Base-by-base conservation (phyloP, 2,329 filamentous ascomycete species). In the Fusarium sp. region DNA sequence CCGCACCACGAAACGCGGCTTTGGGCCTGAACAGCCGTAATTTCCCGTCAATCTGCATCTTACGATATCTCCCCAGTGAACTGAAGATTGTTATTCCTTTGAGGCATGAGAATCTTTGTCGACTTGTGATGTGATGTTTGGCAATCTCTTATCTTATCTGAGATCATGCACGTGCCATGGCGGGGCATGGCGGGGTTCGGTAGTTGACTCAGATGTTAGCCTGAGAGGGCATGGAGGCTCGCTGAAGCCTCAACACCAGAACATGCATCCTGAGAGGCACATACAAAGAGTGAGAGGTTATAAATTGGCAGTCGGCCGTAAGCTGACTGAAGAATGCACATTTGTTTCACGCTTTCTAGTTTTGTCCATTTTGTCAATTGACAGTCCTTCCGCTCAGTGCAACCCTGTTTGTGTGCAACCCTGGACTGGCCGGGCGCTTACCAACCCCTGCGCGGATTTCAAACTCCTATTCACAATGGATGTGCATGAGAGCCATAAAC, bases 1-100 rank as follows among this genome's bases (percentile, higher is more conserved):
- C 75, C 75, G 74, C 14, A 16, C 14, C 60, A 56, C 50, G 25
- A 38, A 16, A 52, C 33, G 20, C 29, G n/a, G 22, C 25, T 31
- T 16, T 42, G 16, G 18, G 6, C 16, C 5, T 27, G 25, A 20
- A 3, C 27, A 29, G 22, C 25, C 36, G 27, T 31, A 29, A 25
- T 25, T 29, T 13, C 36, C 27, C 38, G 9, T 25, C 29, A 18
- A 38, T n/a, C 54, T 54, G 36, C 40, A 42, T 59, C 31, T 45
- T 5, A 20, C 25, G 4, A 18, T 22, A n/a, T 20, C 11, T 33
- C 29, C 14, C 52, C 31, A 36, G n/a, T 57, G 25, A 25, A 57
- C 25, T 35, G 31, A 36, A 57, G 20, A 22, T n/a, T 18, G 7
- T 27, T 45, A 35, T 62, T n/a, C n/a, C 38, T 54, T 45, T 35